Base-by-base conservation (phyloP, 805 yeast species). In the Lipomyces spencermartinsiae region DNA sequence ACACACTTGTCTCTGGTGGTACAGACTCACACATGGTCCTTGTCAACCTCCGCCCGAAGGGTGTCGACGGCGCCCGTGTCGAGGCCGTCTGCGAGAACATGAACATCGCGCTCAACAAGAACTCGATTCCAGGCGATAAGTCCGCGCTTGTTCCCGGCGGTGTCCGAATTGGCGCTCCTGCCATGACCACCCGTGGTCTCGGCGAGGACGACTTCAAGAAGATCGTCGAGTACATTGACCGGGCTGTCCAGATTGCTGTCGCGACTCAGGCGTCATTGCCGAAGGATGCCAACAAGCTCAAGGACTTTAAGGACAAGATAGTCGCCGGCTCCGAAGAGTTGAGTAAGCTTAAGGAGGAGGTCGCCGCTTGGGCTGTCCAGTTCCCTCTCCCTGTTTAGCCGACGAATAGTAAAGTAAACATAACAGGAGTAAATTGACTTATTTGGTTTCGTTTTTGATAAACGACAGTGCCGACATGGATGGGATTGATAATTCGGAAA, bases 101-200 rank as follows among this genome's bases (percentile, higher is more conserved):
- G 76, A 93, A 94, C 86, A 92, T 95, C 78, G 98, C 98, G 55
- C 87, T 93, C 75, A 95, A 95, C 88, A 95, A 95, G 84, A 95
- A 95, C 87, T 89, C 99, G 59, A 92, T 94, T 73, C 98, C 99
- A 71, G 98, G 98, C 78, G 99, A 94, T 83, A 92, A 90, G 82
- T 90, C 97, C 58, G 98, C 98, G 63, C 85, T 94, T 72, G 94
- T 93, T 72, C 98, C 99, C 79, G 94, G 97, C 76, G 99, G 99
- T 80, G 87, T 94, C 73, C 91, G 99, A 83, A 90, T 94, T 71
- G 99, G 99, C 78, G 91, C 99, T 62, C 99, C 99, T 73, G 98
- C 98, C 66, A 94, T 94, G 98, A 87, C 97, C 72, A 92, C 98
- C 68, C 92, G 99, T 84, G 99, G 99, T 74, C 87, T 93, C 76